phyloP scores from a whole-genome alignment of 345 rosid species.

The Abelmoschus esculentus region DNA sequence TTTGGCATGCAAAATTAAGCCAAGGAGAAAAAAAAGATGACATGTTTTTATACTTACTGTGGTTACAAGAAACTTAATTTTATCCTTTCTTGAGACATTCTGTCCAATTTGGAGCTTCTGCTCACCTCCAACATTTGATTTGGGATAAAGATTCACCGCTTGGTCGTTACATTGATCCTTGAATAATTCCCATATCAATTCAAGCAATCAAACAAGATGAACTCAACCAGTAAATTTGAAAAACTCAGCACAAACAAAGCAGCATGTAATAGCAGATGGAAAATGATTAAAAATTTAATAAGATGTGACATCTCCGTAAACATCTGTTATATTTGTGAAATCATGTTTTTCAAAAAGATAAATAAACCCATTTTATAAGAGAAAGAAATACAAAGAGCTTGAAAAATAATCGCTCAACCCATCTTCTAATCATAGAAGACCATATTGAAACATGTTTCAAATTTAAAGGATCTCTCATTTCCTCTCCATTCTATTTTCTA shows the following conservation, averaged over 20 bases:
- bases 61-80: conserved; percentile 52
- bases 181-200: neutral
- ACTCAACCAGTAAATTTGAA: neutral
- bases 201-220: neutral
- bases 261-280: neutral
- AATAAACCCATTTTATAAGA: neutral
- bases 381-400: neutral
- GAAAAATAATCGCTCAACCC: neutral
- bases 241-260: neutral
- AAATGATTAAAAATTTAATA: neutral
- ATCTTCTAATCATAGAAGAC: neutral
- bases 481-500: neutral
- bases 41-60: conserved; percentile 39
- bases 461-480: neutral
- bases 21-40: neutral
- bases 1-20: neutral
- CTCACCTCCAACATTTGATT: conserved; percentile 18
- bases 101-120: conserved; percentile 41
- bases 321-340: neutral
- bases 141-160: neutral
- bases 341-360: neutral
- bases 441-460: neutral
- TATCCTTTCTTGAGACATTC: conserved; percentile 68
- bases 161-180: neutral
- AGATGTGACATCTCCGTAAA: neutral